Evolutionary conservation across 2,329 filamentous ascomycete genomes (phyloP).

Genomic region (Basipetospora chlamydospora): DNA sequence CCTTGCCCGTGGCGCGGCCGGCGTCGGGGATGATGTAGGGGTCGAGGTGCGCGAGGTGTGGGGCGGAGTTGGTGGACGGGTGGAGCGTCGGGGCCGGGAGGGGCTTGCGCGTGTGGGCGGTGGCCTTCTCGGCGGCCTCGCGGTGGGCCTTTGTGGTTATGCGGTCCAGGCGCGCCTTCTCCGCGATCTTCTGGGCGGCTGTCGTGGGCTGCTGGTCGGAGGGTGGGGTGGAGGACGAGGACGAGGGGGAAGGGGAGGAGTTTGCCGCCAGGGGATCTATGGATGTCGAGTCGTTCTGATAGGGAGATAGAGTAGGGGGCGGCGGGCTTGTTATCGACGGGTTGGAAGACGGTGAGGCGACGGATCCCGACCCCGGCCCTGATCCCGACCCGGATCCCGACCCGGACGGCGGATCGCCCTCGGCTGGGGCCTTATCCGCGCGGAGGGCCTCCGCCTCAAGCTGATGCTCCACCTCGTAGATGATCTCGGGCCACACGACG

Average conservation of each 20-base stretch:
- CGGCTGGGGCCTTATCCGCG: slow-evolving; percentile 7
- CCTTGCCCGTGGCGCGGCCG: slow-evolving; percentile 61
- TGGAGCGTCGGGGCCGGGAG: slow-evolving; percentile 34
- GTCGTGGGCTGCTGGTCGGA: slow-evolving; percentile 15
- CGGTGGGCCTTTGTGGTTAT: slow-evolving; percentile 40
- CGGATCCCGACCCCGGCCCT: too few species aligned
- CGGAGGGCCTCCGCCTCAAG: slow-evolving; percentile 51
- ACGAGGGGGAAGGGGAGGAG: slow-evolving; percentile 8
- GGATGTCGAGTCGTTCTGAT: too few species aligned
- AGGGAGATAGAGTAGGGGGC: slow-evolving; percentile 5
- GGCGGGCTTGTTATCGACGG: slow-evolving; percentile 2
- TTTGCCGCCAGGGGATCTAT: slow-evolving; percentile 10
- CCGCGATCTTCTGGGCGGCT: slow-evolving; percentile 41
- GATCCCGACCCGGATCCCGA: too few species aligned
- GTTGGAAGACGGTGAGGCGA: slow-evolving; percentile 9
- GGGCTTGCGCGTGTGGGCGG: slow-evolving; percentile 36
- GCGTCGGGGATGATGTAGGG: slow-evolving; percentile 65
- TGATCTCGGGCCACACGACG: slow-evolving; percentile 67
- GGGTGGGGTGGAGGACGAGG: slow-evolving; percentile 5
- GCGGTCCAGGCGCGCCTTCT: slow-evolving; percentile 45
- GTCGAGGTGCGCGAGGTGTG: slow-evolving; percentile 39
- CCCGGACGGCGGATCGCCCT: slow-evolving; percentile 1
- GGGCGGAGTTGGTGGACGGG: slow-evolving; percentile 40
- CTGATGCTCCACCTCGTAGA: slow-evolving; percentile 63
- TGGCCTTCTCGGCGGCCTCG: slow-evolving; percentile 40